Conservation (phyloP, 2,329 filamentous ascomycete species). For the Cladophialophora bantiana region DNA sequence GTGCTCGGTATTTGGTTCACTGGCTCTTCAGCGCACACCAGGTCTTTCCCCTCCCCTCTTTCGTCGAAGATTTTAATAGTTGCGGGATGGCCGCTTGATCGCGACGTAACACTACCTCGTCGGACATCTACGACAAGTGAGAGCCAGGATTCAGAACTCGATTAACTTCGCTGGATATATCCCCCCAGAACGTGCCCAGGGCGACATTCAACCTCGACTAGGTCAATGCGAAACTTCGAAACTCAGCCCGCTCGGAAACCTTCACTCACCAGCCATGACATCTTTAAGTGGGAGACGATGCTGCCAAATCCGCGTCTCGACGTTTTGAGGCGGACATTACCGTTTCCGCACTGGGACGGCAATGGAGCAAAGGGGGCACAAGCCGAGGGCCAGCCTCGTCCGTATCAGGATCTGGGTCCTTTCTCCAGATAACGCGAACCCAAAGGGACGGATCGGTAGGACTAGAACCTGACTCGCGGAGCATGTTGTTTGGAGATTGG, state of each 20-base stretch:
- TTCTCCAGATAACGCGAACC: constrained; percentile 16
- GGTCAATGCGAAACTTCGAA: neutral
- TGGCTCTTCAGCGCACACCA: neutral
- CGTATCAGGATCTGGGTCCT: neutral
- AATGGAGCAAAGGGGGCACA: neutral
- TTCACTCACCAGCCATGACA: neutral
- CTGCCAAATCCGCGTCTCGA: constrained; percentile 1
- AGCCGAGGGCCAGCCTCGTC: constrained; percentile 6
- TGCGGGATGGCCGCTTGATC: neutral
- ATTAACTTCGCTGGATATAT: neutral
- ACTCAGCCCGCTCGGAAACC: constrained; percentile 1
- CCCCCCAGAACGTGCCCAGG: neutral
- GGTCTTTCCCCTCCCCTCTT: neutral
- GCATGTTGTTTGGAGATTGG: neutral
- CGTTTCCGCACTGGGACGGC: neutral
- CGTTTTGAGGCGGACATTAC: constrained; percentile 12
- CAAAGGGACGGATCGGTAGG: neutral
- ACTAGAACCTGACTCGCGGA: neutral
- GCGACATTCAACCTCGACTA: neutral
- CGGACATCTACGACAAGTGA: constrained; percentile 11
- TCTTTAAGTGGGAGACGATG: constrained; percentile 7
- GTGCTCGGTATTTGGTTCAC: neutral
- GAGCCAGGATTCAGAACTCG: too few species aligned
- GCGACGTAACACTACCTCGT: neutral
- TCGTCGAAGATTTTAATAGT: neutral